Percentiles rank a stretch among this genome's conserved stretches.
These are phyloP conservation scores for Danielia reshetovae DNA, from an alignment of 805 yeast genomes.

Conservation along the genomic window DNA sequence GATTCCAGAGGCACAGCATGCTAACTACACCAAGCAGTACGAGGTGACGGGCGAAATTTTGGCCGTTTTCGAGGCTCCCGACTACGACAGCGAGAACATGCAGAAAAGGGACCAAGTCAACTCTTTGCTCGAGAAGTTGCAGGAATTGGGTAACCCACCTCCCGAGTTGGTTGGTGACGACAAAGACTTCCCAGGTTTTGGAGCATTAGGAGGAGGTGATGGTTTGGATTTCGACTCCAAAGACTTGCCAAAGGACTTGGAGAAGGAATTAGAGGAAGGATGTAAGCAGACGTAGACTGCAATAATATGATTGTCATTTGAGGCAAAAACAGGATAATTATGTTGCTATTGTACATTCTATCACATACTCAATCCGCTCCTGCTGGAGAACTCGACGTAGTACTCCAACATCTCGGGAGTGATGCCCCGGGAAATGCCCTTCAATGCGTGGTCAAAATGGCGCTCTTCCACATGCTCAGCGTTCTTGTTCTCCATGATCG, in stretches of 20 bases:
- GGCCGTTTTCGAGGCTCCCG: conserved; percentile 59
- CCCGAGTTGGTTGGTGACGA: conserved; percentile 63
- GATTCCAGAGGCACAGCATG: conserved; percentile 44
- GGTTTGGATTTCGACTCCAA: conserved; percentile 47
- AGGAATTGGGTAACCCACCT: conserved; percentile 80
- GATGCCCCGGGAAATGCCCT: conserved; percentile 70
- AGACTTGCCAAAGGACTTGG: conserved; percentile 52
- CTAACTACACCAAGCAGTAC: conserved; percentile 59
- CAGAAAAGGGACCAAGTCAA: conserved; percentile 49
- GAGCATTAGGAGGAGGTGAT: conserved; percentile 40
- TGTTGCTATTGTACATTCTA: too few relatives aligned
- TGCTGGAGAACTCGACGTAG: conserved; percentile 52
- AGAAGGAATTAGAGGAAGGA: conserved; percentile 51
- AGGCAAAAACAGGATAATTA: too few relatives aligned
- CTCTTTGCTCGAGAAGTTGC: conserved; percentile 59
- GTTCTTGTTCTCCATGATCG: conserved; percentile 73
- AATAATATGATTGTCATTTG: neutral
- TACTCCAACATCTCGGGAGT: conserved; percentile 81
- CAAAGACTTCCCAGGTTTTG: conserved; percentile 43
- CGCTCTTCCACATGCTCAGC: conserved; percentile 49
- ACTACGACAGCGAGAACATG: conserved; percentile 51
- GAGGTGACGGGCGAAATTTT: conserved; percentile 59
- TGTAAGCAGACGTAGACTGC: conserved; percentile 42
- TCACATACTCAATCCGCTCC: conserved; percentile 30
- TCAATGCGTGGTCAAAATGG: conserved; percentile 72